These are phyloP conservation scores for Candida andamanensis DNA, from an alignment of 805 yeast genomes.

Conservation along the genomic window DNA sequence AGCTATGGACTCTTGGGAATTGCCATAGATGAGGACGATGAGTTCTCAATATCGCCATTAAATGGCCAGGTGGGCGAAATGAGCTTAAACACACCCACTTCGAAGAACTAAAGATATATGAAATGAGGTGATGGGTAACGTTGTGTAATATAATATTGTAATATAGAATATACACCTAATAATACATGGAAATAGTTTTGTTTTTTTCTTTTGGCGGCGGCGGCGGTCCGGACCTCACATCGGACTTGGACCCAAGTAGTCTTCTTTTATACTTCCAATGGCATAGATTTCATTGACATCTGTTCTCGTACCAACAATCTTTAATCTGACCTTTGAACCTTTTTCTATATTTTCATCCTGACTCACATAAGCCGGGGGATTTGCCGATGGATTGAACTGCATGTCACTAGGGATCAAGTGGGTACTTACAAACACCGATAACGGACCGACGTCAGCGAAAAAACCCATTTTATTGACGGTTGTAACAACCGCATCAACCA, in stretches of 20 bases:
- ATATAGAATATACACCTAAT: too few relatives aligned
- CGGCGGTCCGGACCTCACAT: too few relatives aligned
- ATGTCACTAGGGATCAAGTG: conserved; percentile 93
- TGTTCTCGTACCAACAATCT: conserved; percentile 94
- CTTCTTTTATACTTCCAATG: conserved; percentile 96
- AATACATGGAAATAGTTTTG: too few relatives aligned
- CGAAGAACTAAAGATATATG: too few relatives aligned
- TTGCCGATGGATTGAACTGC: conserved; percentile 89
- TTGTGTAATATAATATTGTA: too few relatives aligned
- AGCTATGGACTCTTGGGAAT: conserved; percentile 34
- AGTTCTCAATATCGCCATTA: conserved; percentile 13
- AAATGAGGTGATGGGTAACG: too few relatives aligned
- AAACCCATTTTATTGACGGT: conserved; percentile 93
- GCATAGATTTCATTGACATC: conserved; percentile 97
- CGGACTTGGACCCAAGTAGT: conserved; percentile 84
- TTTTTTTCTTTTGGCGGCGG: too few relatives aligned
- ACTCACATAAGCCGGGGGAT: conserved; percentile 96
- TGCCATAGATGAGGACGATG: conserved; percentile 39
- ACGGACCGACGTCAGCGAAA: conserved; percentile 96
- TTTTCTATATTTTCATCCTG: conserved; percentile 94
- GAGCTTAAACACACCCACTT: conserved; percentile 7
- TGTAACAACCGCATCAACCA: conserved; percentile 93
- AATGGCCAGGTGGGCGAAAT: conserved; percentile 17
- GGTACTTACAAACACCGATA: conserved; percentile 89
- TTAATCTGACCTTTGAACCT: conserved; percentile 88